These are phyloP conservation scores for Madurella mycetomatis DNA, from an alignment of 2,329 filamentous ascomycete genomes.

Conservation along the genomic window DNA sequence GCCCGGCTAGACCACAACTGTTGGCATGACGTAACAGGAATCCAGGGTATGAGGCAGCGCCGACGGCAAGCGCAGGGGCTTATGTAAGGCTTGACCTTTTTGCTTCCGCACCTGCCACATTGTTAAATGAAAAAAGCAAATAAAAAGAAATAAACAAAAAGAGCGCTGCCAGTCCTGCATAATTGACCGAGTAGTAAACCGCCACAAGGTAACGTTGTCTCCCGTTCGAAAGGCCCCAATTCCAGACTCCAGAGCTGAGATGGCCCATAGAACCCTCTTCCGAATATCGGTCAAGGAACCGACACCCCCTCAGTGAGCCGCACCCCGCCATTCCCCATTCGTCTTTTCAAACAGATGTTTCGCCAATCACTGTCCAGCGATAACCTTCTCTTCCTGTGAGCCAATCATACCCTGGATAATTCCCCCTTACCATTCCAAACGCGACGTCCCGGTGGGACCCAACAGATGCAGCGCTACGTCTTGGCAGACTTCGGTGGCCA, in stretches of 20 bases:
- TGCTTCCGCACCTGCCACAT: neutral
- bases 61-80: slow-evolving; percentile 8
- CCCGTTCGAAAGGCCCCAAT: too few species aligned
- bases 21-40: slow-evolving; percentile 16
- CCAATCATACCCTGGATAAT: slow-evolving; percentile 8
- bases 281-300: neutral
- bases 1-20: neutral
- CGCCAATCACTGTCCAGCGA: slow-evolving; percentile 14
- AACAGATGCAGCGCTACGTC: slow-evolving; percentile 5
- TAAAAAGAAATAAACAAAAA: neutral
- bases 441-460: neutral
- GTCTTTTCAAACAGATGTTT: neutral
- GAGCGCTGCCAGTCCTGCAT: too few species aligned
- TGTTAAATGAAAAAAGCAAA: neutral
- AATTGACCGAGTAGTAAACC: neutral
- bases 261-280: neutral
- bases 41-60: slow-evolving; percentile 1
- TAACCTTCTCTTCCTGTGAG: slow-evolving; percentile 11
- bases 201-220: too few species aligned
- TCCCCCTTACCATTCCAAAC: neutral
- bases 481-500: neutral
- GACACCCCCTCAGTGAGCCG: neutral
- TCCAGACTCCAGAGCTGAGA: too few species aligned
- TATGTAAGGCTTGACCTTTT: neutral
- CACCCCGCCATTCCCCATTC: neutral